phyloP scores from a whole-genome alignment of 257 asterid genomes.

The Petrea volubilis region DNA sequence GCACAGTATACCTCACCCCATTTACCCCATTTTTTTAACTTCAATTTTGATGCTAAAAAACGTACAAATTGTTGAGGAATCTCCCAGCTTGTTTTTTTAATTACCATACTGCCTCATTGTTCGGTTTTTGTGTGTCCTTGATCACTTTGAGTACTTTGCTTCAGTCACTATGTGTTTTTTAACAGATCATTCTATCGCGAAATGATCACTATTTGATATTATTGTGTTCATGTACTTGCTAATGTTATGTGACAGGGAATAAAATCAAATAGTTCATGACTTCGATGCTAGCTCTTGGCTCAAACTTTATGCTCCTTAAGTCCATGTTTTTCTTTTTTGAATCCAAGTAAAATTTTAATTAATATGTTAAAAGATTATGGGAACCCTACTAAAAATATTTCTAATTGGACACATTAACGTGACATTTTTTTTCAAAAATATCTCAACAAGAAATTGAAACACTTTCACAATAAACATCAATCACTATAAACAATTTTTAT shows the following conservation, averaged over 20 bases:
- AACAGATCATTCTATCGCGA: background rate
- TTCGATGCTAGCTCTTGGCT: background rate
- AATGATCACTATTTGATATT: background rate
- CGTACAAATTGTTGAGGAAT: slow-evolving; percentile 21
- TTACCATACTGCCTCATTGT: background rate
- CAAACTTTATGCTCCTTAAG: background rate
- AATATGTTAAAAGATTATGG: too few relatives aligned
- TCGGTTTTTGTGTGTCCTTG: background rate
- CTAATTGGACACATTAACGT: too few relatives aligned
- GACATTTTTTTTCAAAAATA: too few relatives aligned
- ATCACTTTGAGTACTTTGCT: slow-evolving; percentile 3
- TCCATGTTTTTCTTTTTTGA: too few relatives aligned
- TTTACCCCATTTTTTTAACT: background rate
- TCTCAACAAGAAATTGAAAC: too few relatives aligned
- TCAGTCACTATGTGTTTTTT: slow-evolving; percentile 17
- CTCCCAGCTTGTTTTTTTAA: slow-evolving; percentile 6
- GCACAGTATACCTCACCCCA: background rate
- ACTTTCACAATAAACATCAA: too few relatives aligned
- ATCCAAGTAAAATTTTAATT: too few relatives aligned
- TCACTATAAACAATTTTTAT: too few relatives aligned
- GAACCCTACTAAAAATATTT: too few relatives aligned
- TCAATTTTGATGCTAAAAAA: background rate
- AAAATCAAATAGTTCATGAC: background rate
- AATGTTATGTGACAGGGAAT: background rate
- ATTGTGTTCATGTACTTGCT: slow-evolving; percentile 21